Conservation (phyloP, 2,329 filamentous ascomycete species). For the Clarireedia homoeocarpa region DNA sequence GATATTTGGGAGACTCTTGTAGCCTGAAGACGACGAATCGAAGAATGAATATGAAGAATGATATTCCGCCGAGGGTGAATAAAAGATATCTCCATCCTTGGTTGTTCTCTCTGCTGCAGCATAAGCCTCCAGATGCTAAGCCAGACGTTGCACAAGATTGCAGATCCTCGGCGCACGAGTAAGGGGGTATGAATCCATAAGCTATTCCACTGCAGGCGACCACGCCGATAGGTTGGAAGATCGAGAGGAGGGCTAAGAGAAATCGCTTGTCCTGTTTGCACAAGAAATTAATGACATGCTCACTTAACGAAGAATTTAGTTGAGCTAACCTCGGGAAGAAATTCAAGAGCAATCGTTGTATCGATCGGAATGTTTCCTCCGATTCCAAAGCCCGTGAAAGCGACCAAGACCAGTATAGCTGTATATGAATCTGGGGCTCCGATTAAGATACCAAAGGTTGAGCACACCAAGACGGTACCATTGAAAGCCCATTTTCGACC, state of each 20-base stretch:
- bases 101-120: conserved; percentile 34
- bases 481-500: conserved; percentile 24
- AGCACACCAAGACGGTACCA: conserved; percentile 17
- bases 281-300: background rate
- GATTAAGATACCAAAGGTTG: conserved; percentile 17
- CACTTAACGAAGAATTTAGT: background rate
- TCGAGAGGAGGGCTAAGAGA: conserved; percentile 20
- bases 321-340: conserved; percentile 18
- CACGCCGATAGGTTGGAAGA: conserved; percentile 25
- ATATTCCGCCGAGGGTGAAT: conserved; percentile 45
- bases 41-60: conserved; percentile 45
- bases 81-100: conserved; percentile 54
- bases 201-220: conserved; percentile 20
- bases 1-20: conserved; percentile 49
- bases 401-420: conserved; percentile 15
- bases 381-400: conserved; percentile 21
- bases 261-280: conserved; percentile 19
- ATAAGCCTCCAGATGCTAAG: conserved; percentile 12
- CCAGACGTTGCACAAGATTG: conserved; percentile 19
- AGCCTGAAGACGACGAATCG: conserved; percentile 50
- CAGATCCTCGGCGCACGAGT: conserved; percentile 15
- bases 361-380: conserved; percentile 27
- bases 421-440: conserved; percentile 15
- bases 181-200: conserved; percentile 18
- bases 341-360: conserved; percentile 24